These are phyloP conservation scores for Saprolegnia parasitica DNA, from an alignment of 352 stramenopile genomes.

Conservation along the genomic window DNA sequence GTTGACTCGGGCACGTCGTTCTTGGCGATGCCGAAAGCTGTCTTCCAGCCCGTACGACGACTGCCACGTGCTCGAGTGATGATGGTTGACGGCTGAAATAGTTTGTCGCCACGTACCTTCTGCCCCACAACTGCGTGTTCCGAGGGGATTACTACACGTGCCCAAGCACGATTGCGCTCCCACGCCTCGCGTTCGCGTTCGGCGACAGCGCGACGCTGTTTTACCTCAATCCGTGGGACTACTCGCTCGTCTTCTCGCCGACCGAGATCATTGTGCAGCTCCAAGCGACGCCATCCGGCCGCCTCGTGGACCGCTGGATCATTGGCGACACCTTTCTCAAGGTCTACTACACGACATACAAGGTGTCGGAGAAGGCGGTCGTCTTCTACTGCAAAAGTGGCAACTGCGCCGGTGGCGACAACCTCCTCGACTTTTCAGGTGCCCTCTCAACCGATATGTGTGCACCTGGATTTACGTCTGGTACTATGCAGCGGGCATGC, in stretches of 20 bases:
- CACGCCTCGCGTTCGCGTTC: constrained; percentile 50
- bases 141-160: constrained; percentile 53
- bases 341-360: constrained; percentile 62
- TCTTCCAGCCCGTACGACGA: constrained; percentile 39
- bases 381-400: constrained; percentile 65
- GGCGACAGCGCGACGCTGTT: constrained; percentile 44
- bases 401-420: constrained; percentile 26
- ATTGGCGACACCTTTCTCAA: constrained; percentile 75
- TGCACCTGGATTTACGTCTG: neutral
- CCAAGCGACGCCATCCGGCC: constrained; percentile 27
- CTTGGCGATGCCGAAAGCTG: constrained; percentile 44
- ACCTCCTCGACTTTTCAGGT: constrained; percentile 24
- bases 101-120: constrained; percentile 39
- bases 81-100: neutral
- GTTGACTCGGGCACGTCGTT: constrained; percentile 65
- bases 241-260: constrained; percentile 39
- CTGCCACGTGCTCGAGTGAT: neutral
- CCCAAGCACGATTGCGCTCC: constrained; percentile 40
- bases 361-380: constrained; percentile 49
- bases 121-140: constrained; percentile 34
- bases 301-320: constrained; percentile 61
- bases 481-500: neutral
- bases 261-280: constrained; percentile 32
- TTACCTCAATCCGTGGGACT: constrained; percentile 54
- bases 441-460: neutral